Percentiles rank a stretch among this genome's conserved stretches.
phyloP scores from a whole-genome alignment of 768 basidiomycete species.

The Cyathus striatus region DNA sequence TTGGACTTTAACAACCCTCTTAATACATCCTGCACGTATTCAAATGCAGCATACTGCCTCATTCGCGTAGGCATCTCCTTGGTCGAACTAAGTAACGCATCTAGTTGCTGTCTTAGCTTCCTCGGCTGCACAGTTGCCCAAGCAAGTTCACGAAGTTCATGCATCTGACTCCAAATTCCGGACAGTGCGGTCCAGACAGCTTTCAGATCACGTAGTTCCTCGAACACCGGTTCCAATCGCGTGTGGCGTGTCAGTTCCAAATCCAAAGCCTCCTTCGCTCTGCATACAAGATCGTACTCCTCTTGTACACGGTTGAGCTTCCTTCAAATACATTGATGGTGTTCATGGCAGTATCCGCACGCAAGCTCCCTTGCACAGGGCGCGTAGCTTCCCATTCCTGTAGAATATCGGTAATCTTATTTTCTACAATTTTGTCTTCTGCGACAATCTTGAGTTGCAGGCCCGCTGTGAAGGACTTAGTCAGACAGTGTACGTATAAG shows the following conservation, averaged over 20 bases:
- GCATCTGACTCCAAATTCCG: constrained; percentile 92
- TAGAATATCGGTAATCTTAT: constrained; percentile 88
- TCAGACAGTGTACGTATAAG: neutral
- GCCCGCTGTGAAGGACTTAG: constrained; percentile 54
- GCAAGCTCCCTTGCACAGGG: constrained; percentile 94
- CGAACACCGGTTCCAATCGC: constrained; percentile 89
- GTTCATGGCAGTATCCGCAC: constrained; percentile 94
- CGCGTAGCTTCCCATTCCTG: constrained; percentile 94
- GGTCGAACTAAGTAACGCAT: constrained; percentile 86
- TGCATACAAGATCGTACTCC: constrained; percentile 91
- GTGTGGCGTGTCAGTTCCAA: constrained; percentile 87
- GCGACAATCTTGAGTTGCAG: constrained; percentile 99
- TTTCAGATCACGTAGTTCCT: constrained; percentile 94
- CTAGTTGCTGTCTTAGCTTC: constrained; percentile 91
- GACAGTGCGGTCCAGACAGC: constrained; percentile 98
- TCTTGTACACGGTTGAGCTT: constrained; percentile 87
- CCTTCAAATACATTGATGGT: constrained; percentile 94
- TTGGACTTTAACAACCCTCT: constrained; percentile 87
- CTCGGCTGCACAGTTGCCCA: constrained; percentile 95
- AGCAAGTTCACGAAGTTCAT: constrained; percentile 78
- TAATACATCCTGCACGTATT: constrained; percentile 92
- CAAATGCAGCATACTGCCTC: constrained; percentile 98
- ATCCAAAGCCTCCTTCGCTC: constrained; percentile 95
- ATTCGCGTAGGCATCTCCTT: constrained; percentile 99
- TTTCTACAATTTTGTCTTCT: constrained; percentile 96